phyloP scores from a whole-genome alignment of 106 monocot species.

The Dioscorea zingiberensis region DNA sequence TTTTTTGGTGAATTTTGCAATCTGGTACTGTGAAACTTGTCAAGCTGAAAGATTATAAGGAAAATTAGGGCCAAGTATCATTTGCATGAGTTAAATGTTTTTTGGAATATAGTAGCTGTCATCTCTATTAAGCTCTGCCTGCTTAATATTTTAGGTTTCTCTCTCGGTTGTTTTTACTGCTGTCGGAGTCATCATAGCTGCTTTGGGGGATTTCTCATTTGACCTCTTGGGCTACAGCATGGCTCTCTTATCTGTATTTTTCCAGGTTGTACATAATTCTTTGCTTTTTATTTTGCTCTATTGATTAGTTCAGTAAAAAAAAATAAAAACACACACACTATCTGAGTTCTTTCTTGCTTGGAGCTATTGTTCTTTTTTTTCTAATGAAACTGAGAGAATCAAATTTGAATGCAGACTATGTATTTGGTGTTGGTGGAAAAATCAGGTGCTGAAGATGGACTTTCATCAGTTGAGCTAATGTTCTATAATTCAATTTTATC shows the following conservation, averaged over 20 bases:
- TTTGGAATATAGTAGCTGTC: not conserved
- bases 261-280: constrained; percentile 56
- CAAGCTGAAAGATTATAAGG: no score
- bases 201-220: constrained; percentile 92
- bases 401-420: constrained; percentile 57
- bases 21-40: no score
- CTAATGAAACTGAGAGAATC: no score
- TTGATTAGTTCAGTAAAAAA: no score
- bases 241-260: constrained; percentile 88
- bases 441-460: constrained; percentile 85
- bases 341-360: no score
- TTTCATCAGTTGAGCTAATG: constrained; percentile 87
- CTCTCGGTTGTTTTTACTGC: constrained; percentile 80
- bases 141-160: constrained; percentile 49
- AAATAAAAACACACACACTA: no score
- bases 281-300: no score
- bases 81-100: no score
- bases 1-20: no score
- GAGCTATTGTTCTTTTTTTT: no score
- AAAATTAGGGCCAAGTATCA: no score
- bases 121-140: not conserved
- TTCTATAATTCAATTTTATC: constrained; percentile 82
- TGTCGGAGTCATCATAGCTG: constrained; percentile 84
- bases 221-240: constrained; percentile 89
- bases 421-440: constrained; percentile 94